Evolutionary conservation across 208 protist genomes (phyloP).

Genomic region (Spongospora subterranea): DNA sequence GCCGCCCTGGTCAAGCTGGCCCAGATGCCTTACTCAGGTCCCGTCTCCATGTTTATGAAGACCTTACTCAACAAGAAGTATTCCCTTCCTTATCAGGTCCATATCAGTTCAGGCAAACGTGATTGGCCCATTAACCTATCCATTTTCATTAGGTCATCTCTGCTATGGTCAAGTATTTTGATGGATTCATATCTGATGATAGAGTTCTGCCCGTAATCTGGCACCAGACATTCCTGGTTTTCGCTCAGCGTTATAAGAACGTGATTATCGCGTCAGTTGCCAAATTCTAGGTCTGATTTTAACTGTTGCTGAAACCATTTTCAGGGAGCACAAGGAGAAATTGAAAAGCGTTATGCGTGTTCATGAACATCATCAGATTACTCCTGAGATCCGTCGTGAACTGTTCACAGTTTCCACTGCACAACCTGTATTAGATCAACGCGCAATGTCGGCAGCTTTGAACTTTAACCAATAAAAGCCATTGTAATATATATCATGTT

Average conservation of each 20-base stretch:
- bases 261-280: slow-evolving; percentile 62
- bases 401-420: slow-evolving; percentile 58
- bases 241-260: slow-evolving; percentile 70
- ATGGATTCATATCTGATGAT: slow-evolving; percentile 42
- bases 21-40: slow-evolving; percentile 63
- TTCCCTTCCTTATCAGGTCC: slow-evolving; percentile 66
- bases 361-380: slow-evolving; percentile 67
- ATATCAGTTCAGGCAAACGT: neutral
- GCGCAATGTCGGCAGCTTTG: neutral
- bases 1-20: slow-evolving; percentile 68
- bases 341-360: slow-evolving; percentile 63
- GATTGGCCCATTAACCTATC: neutral
- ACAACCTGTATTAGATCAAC: neutral
- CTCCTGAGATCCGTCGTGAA: slow-evolving; percentile 68
- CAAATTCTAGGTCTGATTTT: neutral
- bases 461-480: slow-evolving; percentile 17
- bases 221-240: slow-evolving; percentile 68
- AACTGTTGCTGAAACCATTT: neutral
- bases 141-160: slow-evolving; percentile 60
- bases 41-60: slow-evolving; percentile 65
- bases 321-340: slow-evolving; percentile 62
- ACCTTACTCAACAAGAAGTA: slow-evolving; percentile 69
- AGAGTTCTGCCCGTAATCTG: slow-evolving; percentile 67
- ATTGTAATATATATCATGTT: too few relatives aligned
- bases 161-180: slow-evolving; percentile 67